Evolutionary conservation across 257 asterid genomes (phyloP).

Genomic region (Nicotiana tabacum): DNA sequence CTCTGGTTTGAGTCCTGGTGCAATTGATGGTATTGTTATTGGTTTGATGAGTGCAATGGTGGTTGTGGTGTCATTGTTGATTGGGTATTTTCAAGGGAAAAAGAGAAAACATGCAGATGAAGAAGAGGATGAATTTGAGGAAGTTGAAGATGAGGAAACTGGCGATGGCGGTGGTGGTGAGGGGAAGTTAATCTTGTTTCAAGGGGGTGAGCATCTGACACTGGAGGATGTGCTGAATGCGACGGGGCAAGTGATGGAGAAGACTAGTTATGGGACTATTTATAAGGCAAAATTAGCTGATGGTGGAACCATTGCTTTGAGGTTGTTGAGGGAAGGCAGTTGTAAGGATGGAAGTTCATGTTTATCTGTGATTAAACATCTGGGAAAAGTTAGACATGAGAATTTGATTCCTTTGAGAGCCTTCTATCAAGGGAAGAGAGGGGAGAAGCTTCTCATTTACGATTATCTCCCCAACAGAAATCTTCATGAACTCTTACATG

Average conservation of each 20-base stretch:
- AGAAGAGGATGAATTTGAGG: conserved; percentile 72
- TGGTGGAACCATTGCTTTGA: conserved; percentile 90
- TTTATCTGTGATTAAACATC: conserved; percentile 59
- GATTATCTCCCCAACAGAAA: conserved; percentile 73
- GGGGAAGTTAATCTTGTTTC: conserved; percentile 83
- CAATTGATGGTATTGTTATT: conserved; percentile 87
- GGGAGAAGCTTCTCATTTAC: conserved; percentile 93
- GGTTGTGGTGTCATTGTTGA: conserved; percentile 69
- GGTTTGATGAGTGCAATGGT: conserved; percentile 84
- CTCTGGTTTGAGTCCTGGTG: conserved; percentile 80
- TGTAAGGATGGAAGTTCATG: conserved; percentile 69
- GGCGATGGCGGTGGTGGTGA: conserved; percentile 64
- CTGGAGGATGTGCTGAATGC: conserved; percentile 94
- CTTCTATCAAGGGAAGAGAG: conserved; percentile 94
- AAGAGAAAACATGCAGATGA: conserved; percentile 49
- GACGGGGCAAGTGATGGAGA: conserved; percentile 96
- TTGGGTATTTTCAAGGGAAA: conserved; percentile 87
- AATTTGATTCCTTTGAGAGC: conserved; percentile 91
- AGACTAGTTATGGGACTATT: conserved; percentile 84
- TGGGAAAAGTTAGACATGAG: conserved; percentile 86
- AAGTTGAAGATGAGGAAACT: conserved; percentile 51
- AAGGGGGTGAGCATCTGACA: conserved; percentile 88
- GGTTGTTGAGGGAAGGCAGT: conserved; percentile 88
- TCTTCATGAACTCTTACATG: conserved; percentile 84
- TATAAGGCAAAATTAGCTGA: conserved; percentile 91